phyloP scores from a whole-genome alignment of 2,329 filamentous ascomycete species.

The Aspergillus fumigatiaffinis region DNA sequence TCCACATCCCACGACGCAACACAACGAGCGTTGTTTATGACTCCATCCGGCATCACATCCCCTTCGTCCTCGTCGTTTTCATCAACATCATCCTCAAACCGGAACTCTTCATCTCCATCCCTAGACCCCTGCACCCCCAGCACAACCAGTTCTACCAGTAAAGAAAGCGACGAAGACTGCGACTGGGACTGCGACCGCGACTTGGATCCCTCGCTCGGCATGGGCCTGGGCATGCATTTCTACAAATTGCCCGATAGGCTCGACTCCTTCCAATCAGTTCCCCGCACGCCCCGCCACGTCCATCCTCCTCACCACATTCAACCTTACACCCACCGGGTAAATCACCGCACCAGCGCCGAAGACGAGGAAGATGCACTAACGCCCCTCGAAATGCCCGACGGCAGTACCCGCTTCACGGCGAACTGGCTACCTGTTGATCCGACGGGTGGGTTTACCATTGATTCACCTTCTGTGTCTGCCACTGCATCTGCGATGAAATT shows the following conservation, averaged over 20 bases:
- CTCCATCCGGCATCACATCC: conserved; percentile 7
- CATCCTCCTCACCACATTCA: background rate
- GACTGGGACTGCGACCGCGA: conserved; percentile 12
- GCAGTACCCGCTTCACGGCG: conserved; percentile 25
- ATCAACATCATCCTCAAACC: background rate
- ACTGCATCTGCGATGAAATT: background rate
- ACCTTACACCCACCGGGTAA: background rate
- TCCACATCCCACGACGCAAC: conserved; percentile 19
- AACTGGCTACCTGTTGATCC: conserved; percentile 33
- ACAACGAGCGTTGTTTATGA: conserved; percentile 22
- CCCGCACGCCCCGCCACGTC: background rate
- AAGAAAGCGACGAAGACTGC: conserved; percentile 19
- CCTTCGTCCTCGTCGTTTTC: conserved; percentile 13
- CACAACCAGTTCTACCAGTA: conserved; percentile 17
- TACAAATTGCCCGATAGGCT: conserved; percentile 8
- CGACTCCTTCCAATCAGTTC: background rate
- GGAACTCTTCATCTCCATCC: conserved; percentile 7
- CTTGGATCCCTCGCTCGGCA: background rate
- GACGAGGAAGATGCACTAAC: conserved; percentile 15
- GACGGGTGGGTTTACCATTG: conserved; percentile 26
- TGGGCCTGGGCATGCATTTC: background rate
- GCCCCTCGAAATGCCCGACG: conserved; percentile 32
- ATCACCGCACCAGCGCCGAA: background rate
- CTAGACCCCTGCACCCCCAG: conserved; percentile 22
- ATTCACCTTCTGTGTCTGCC: background rate